Percentiles rank a stretch among this genome's conserved stretches.
Conservation (phyloP, 768 basidiomycete species). For the Tubosaeta sp. region DNA sequence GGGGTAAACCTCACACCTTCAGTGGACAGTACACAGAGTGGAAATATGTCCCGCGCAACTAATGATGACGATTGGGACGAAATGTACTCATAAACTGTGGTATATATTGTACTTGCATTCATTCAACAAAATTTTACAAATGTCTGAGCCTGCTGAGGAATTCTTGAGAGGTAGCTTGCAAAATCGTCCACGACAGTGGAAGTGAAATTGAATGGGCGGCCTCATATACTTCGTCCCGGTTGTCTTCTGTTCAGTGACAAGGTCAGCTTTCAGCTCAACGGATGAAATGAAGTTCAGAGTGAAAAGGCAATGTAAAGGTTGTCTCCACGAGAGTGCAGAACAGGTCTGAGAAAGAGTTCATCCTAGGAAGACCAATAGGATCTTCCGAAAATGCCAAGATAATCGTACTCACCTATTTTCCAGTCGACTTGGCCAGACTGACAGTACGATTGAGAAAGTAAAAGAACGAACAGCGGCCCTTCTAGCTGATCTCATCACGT, state of each 20-base stretch:
- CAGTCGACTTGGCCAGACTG: too few species aligned
- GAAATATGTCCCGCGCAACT: constrained; percentile 19
- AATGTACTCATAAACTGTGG: constrained; percentile 46
- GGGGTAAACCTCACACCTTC: constrained; percentile 17
- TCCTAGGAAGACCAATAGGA: constrained; percentile 6
- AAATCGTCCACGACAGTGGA: background rate
- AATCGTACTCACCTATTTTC: too few species aligned
- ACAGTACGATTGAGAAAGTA: background rate
- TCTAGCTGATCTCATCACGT: constrained; percentile 2
- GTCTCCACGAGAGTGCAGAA: constrained; percentile 29
- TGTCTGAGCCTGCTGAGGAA: too few species aligned
- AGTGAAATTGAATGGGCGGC: too few species aligned
- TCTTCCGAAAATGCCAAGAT: too few species aligned
- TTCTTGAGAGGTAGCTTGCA: background rate
- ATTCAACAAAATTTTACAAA: background rate
- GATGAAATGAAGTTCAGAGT: constrained; percentile 10
- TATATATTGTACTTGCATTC: background rate
- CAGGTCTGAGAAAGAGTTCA: constrained; percentile 28
- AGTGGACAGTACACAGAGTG: constrained; percentile 5
- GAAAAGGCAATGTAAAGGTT: constrained; percentile 20
- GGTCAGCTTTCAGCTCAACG: constrained; percentile 5
- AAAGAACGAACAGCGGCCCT: too few species aligned
- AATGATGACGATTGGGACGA: constrained; percentile 61
- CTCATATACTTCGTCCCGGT: background rate
- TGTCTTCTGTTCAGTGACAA: constrained; percentile 1